Conservation (phyloP, 306 rosid genomes). For the Trifolium pratense region DNA sequence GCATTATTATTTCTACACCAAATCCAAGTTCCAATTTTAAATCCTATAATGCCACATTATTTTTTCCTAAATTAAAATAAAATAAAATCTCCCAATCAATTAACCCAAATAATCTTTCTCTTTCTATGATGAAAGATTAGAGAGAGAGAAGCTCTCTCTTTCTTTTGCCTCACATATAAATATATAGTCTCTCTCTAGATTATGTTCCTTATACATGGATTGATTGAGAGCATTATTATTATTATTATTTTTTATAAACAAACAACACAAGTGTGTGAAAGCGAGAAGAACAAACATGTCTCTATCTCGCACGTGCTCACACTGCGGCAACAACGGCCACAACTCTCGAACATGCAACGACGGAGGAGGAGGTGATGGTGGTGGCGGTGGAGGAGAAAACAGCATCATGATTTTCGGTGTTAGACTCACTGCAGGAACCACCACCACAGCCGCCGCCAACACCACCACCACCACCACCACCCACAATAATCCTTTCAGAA, state of each 20-base stretch:
- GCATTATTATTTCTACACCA: too few species aligned
- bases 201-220: slow-evolving; percentile 14
- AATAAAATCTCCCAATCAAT: neutral
- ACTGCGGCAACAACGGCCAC: slow-evolving; percentile 85
- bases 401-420: slow-evolving; percentile 89
- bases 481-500: slow-evolving; percentile 49
- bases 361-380: slow-evolving; percentile 19
- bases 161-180: neutral
- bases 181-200: slow-evolving; percentile 23
- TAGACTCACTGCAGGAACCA: slow-evolving; percentile 55
- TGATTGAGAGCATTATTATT: neutral
- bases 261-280: neutral
- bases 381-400: slow-evolving; percentile 33
- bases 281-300: slow-evolving; percentile 59
- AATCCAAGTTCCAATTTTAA: neutral
- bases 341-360: slow-evolving; percentile 79
- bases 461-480: neutral
- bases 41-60: neutral
- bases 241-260: too few species aligned
- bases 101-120: slow-evolving; percentile 22
- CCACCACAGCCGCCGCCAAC: neutral
- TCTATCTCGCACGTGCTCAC: slow-evolving; percentile 88
- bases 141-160: neutral
- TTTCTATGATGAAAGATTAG: slow-evolving; percentile 6
- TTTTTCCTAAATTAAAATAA: neutral